Evolutionary conservation across 2,329 filamentous ascomycete genomes (phyloP).

Genomic region (Calonectria fujianensis): DNA sequence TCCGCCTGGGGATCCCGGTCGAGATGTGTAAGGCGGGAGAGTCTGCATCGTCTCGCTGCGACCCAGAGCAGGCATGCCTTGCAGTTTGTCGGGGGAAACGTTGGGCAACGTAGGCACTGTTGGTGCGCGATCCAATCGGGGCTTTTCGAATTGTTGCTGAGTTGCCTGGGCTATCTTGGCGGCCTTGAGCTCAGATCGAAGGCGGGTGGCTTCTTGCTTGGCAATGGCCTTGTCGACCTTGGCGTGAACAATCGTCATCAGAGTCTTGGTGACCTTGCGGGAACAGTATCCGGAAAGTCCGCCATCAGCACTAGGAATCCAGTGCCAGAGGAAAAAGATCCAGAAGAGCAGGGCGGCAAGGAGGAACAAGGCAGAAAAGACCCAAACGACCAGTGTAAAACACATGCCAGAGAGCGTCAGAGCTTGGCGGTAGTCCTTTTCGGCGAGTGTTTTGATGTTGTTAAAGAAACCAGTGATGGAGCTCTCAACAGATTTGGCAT

Average conservation of each 20-base stretch:
- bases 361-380: conserved; percentile 85
- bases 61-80: conserved; percentile 74
- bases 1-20: conserved; percentile 72
- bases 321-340: conserved; percentile 92
- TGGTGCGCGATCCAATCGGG: conserved; percentile 73
- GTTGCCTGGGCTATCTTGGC: conserved; percentile 60
- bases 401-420: conserved; percentile 92
- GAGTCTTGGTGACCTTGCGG: conserved; percentile 90
- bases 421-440: conserved; percentile 85
- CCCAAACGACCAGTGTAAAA: conserved; percentile 93
- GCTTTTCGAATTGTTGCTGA: conserved; percentile 70
- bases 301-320: conserved; percentile 88
- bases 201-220: conserved; percentile 80
- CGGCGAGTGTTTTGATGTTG: conserved; percentile 84
- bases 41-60: conserved; percentile 78
- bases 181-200: conserved; percentile 69
- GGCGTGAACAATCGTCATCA: conserved; percentile 87
- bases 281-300: conserved; percentile 90
- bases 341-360: conserved; percentile 87
- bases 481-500: conserved; percentile 72
- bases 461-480: conserved; percentile 85
- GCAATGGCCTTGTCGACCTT: conserved; percentile 93
- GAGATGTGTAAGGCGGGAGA: conserved; percentile 77
- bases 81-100: conserved; percentile 67
- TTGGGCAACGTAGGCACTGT: conserved; percentile 79